Conservation (phyloP, 208 protist species). For the Leishmania tropica region DNA sequence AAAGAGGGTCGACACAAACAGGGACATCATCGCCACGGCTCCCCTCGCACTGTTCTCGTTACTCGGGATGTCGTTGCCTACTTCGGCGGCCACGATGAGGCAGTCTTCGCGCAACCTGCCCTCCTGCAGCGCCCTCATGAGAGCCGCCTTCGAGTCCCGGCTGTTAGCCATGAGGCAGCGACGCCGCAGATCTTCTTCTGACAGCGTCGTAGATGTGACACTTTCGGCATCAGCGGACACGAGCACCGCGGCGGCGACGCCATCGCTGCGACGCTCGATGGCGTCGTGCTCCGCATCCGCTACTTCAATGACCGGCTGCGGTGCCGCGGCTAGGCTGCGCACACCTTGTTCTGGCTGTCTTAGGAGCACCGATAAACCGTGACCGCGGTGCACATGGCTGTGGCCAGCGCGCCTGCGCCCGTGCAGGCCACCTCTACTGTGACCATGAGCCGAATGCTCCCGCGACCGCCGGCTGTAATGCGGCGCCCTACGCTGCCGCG, state of each 20-base stretch:
- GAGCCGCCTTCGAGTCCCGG: slow-evolving; percentile 9
- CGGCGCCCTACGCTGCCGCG: neutral
- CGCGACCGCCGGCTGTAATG: neutral
- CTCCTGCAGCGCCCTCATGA: slow-evolving; percentile 21
- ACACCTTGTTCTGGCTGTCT: neutral
- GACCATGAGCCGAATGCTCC: neutral
- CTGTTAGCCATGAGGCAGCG: slow-evolving; percentile 21
- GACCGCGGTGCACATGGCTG: neutral
- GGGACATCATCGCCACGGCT: slow-evolving; percentile 7
- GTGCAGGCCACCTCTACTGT: neutral
- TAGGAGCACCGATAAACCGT: neutral
- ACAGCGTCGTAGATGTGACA: neutral
- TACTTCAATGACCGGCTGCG: neutral
- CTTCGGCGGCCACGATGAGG: slow-evolving; percentile 23
- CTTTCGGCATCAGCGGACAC: neutral
- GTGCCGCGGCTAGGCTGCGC: neutral
- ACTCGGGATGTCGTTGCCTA: slow-evolving; percentile 26
- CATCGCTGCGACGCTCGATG: neutral
- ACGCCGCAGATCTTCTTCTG: slow-evolving; percentile 5
- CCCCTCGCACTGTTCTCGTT: slow-evolving; percentile 16
- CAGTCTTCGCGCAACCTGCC: slow-evolving; percentile 20
- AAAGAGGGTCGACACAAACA: slow-evolving; percentile 13
- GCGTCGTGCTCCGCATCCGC: neutral
- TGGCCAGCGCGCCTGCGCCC: neutral
- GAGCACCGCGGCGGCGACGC: neutral